Evolutionary conservation across 306 rosid genomes (phyloP), one percentile per base, ranked within the genome.

Genomic region (Castanea mollissima): DNA sequence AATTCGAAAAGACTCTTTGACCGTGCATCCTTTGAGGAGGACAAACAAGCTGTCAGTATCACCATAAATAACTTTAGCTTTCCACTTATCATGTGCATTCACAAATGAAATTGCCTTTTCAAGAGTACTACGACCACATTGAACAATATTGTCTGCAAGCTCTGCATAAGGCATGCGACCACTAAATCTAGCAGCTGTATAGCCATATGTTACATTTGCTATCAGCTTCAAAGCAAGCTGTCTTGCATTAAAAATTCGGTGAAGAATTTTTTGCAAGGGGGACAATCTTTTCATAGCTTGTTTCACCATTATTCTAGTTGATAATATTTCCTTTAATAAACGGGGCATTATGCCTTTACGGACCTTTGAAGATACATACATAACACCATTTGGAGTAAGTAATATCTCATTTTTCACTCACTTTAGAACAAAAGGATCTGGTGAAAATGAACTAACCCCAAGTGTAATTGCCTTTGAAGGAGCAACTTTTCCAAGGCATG

Each of bases 81-180:
- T 91, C 97, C 99, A 94, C 79, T 85, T 91, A 38, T 92, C 91
- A 58, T 94, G 90, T 74, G 75, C 87, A 89, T 94, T 92, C 72
- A 94, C 95, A 85, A 86, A 90, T 56, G 91, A 91, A 80, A 94
- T 92, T 74, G 99, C 99, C 81, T 74, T 92, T 83, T 94, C 95
- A 78, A 92, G 82, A 32, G 99, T 94, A 77, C 92, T 73, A 41
- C 97, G 97, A 78, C 97, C 99, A 57, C 97, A 94, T 64, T 94
- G 97, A 85, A 94, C 97, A 58, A 94, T 92, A 85, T 94, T 92
- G 85, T 94, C 99, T 18, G 99, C 99, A 83, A 94, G 93, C 86
- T 94, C 97, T 20, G 97, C 97, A 86, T 97, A 94, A 82, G 99
- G 99, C 99, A 94, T 94, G 77, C 99, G 99, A 52, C 99, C 99